These are phyloP conservation scores for Lathyrus oleraceus DNA, from an alignment of 306 rosid genomes.

Conservation along the genomic window DNA sequence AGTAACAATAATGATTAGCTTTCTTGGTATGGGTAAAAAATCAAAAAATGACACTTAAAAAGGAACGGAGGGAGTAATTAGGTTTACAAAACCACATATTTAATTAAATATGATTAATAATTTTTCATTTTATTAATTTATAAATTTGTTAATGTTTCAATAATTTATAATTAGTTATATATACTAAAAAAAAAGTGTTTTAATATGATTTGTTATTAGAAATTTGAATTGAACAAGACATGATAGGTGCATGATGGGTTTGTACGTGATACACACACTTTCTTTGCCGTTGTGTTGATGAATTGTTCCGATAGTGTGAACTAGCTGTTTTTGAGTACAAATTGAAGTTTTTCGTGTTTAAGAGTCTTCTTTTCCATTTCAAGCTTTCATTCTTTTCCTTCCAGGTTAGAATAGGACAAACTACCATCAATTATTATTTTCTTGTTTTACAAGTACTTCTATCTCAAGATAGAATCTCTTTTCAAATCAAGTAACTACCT, in stretches of 20 bases:
- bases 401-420: slow-evolving; percentile 34
- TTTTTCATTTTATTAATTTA: too few relatives aligned
- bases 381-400: slow-evolving; percentile 5
- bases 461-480: not conserved
- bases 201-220: not conserved
- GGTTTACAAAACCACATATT: too few relatives aligned
- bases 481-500: slow-evolving; percentile 11
- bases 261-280: slow-evolving; percentile 30
- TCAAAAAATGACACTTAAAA: too few relatives aligned
- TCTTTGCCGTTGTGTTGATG: slow-evolving; percentile 16
- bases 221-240: not conserved
- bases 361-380: not conserved
- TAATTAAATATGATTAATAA: too few relatives aligned
- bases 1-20: too few relatives aligned
- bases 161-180: too few relatives aligned
- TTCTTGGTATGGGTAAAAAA: too few relatives aligned
- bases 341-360: slow-evolving; percentile 36
- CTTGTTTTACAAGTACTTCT: slow-evolving; percentile 16
- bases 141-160: too few relatives aligned
- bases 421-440: slow-evolving; percentile 13
- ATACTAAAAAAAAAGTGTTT: too few relatives aligned
- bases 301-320: slow-evolving; percentile 36
- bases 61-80: too few relatives aligned
- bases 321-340: slow-evolving; percentile 28
- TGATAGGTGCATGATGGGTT: not conserved